Evolutionary conservation across 2,329 filamentous ascomycete genomes (phyloP).

Genomic region (Ceratocystis smalleyi): DNA sequence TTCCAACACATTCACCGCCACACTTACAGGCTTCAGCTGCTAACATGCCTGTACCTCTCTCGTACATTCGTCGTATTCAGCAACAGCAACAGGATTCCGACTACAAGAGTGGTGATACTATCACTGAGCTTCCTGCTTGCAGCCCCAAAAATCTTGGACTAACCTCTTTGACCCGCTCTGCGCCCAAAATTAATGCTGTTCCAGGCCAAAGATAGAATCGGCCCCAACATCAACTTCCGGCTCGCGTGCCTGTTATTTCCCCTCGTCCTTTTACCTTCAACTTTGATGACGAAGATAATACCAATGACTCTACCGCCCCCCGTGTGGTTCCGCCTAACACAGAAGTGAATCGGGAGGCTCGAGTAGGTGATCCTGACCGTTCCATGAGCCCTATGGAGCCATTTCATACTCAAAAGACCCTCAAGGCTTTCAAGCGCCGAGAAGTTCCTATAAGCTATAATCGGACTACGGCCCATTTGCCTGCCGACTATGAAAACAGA

Average conservation of each 20-base stretch:
- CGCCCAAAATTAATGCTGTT: slow-evolving; percentile 11
- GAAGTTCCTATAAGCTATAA: background rate
- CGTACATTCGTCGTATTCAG: slow-evolving; percentile 7
- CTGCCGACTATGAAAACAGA: background rate
- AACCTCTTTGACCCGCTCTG: background rate
- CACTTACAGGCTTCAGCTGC: background rate
- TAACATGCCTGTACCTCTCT: slow-evolving; percentile 12
- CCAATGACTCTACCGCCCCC: background rate
- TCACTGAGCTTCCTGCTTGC: background rate
- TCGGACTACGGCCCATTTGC: background rate
- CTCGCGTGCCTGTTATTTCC: background rate
- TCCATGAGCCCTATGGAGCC: background rate
- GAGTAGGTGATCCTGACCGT: too few species aligned
- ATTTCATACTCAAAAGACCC: background rate
- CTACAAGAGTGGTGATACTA: background rate
- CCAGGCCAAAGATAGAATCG: slow-evolving; percentile 17
- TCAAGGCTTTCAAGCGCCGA: background rate
- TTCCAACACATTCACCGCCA: background rate
- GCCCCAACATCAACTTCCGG: slow-evolving; percentile 8
- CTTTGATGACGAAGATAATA: slow-evolving; percentile 4
- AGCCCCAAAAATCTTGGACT: background rate
- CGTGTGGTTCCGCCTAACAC: background rate
- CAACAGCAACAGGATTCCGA: slow-evolving; percentile 6
- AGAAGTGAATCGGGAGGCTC: background rate
- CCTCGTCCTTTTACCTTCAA: slow-evolving; percentile 6